Conservation (phyloP, 192 early-diverging fungal genomes). For the Coemansia sp. region DNA sequence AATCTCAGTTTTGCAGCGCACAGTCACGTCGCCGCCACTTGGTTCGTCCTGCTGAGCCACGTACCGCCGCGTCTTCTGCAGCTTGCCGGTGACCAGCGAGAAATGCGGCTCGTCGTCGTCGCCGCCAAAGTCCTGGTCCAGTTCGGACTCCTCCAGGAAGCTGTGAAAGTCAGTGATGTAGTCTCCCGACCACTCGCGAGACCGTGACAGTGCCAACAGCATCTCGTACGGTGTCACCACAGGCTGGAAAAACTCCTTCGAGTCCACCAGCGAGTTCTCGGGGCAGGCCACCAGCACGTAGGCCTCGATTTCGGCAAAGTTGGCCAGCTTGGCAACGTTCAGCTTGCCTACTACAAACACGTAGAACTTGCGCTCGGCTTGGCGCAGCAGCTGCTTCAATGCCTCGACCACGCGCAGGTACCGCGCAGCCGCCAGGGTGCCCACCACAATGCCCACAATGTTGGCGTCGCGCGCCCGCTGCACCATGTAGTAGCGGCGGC, state of each 20-base stretch:
- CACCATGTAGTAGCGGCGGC: conserved; percentile 73
- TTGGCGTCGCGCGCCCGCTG: conserved; percentile 79
- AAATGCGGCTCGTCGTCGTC: conserved; percentile 77
- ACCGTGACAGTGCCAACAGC: conserved; percentile 64
- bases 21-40: conserved; percentile 40
- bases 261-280: conserved; percentile 90
- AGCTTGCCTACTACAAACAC: conserved; percentile 91
- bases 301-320: conserved; percentile 92
- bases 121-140: conserved; percentile 23
- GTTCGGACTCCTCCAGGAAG: conserved; percentile 44
- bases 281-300: conserved; percentile 93
- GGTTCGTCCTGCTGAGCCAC: neutral
- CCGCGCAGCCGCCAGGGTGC: conserved; percentile 87
- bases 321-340: conserved; percentile 93
- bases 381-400: conserved; percentile 70
- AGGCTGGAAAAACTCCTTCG: conserved; percentile 83
- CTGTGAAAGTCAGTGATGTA: conserved; percentile 68
- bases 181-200: conserved; percentile 63
- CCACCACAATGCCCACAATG: conserved; percentile 69
- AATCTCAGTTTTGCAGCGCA: conserved; percentile 53
- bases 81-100: conserved; percentile 82
- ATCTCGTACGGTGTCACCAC: conserved; percentile 94
- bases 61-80: conserved; percentile 58
- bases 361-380: conserved; percentile 76
- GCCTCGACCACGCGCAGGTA: conserved; percentile 80